Base-by-base conservation (phyloP, 2,329 filamentous ascomycete species). In the Penicillium concentricum region DNA sequence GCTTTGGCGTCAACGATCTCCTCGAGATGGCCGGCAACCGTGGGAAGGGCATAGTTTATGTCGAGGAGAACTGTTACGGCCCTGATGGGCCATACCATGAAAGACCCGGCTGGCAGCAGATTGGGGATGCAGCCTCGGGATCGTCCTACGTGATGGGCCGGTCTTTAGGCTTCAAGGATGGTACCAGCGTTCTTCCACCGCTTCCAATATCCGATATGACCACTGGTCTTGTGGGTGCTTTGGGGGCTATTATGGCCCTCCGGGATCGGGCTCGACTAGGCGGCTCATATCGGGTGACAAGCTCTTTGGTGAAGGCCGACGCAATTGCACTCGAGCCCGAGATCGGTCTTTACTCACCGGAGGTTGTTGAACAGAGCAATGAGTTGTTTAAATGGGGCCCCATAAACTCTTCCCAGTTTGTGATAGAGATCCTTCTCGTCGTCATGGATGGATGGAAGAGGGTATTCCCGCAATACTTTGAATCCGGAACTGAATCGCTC, bases 1-100 rank as follows among this genome's bases (percentile, higher is more conserved):
- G 60, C 3, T 55, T 63, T 13, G 55, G 77, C 0, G 67, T 75
- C 6, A 63, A 77, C 7, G 72, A 72, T n/a, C 60, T 80, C 22
- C 66, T 77, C 9, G 70, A 67, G 46, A 71, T 78, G 63, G 79
- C 70, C 13, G 72, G 64, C 5, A 67, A 69, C 28, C 70, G 78
- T 16, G 72, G 72, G 9, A 72, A 72, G 26, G 79, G 79, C 9
- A 74, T 81, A 24, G 72, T 82, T 5, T 80, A 79, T 54, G 76
- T 79, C 0, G 72, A 73, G 10, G 79, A 82, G 67, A 81, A 81
- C 67, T 81, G 78, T 67, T 82, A 81, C 62, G 79, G 79, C 2
- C 75, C 73, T 26, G 72, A 80, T 45, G 79, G 79, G 0, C 74
- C 75, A 12, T 81, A 76, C 67, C 66, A 68, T 1, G 68, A 73